These are phyloP conservation scores for Cyclotella cryptica DNA, from an alignment of 108 stramenopile species.

Conservation along the genomic window DNA sequence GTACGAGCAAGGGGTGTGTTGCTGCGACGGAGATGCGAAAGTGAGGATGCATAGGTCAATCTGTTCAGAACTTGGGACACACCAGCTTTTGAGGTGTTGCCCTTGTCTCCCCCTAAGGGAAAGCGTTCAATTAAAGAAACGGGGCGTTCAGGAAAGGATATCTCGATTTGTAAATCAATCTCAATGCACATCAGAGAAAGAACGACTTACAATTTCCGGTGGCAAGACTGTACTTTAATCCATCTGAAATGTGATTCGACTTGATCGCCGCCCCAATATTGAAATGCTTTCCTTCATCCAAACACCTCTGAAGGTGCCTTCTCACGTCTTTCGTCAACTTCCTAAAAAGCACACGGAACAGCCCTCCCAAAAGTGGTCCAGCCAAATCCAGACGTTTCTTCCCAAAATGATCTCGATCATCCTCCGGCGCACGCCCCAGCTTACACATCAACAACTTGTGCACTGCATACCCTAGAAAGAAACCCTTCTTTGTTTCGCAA, in stretches of 20 bases:
- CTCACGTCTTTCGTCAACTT: constrained; percentile 95
- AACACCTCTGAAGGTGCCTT: constrained; percentile 92
- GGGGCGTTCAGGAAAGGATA: neutral
- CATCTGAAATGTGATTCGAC: constrained; percentile 95
- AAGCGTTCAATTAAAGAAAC: constrained; percentile 15
- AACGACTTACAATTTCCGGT: constrained; percentile 97
- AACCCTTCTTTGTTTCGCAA: constrained; percentile 98
- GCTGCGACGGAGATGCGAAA: constrained; percentile 97
- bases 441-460: constrained; percentile 97
- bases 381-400: constrained; percentile 99
- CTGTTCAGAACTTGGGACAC: constrained; percentile 99
- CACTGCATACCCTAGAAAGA: constrained; percentile 98
- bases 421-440: constrained; percentile 93
- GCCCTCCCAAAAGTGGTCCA: constrained; percentile 95
- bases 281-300: constrained; percentile 96
- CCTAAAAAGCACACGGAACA: constrained; percentile 95
- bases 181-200: constrained; percentile 1
- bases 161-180: neutral
- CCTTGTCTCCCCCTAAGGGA: constrained; percentile 91
- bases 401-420: constrained; percentile 99
- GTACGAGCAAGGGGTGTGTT: constrained; percentile 98
- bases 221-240: constrained; percentile 96
- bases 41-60: constrained; percentile 96
- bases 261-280: constrained; percentile 97
- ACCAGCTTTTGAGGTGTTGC: constrained; percentile 92